Evolutionary conservation across 495 filamentous ascomycete genomes (phyloP).

Genomic region (Aspergillus egyptiacus): DNA sequence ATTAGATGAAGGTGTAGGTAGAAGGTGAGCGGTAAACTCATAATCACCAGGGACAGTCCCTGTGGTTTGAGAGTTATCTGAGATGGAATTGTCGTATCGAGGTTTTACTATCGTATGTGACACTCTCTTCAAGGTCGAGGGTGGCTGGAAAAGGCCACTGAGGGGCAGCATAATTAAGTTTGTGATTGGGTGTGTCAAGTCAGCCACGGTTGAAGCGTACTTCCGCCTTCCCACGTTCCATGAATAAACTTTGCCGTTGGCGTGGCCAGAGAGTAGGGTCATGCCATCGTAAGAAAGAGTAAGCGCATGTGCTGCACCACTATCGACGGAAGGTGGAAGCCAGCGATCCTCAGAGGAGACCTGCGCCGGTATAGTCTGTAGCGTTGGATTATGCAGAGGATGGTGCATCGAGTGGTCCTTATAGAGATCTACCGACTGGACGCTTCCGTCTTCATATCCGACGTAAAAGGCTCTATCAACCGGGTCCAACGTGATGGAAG

Average conservation of each 20-base stretch:
- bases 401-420: slow-evolving; percentile 45
- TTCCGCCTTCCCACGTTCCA: slow-evolving; percentile 72
- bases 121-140: slow-evolving; percentile 40
- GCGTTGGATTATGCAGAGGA: slow-evolving; percentile 48
- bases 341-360: slow-evolving; percentile 52
- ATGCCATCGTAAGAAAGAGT: slow-evolving; percentile 77
- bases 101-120: slow-evolving; percentile 67
- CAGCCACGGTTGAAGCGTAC: slow-evolving; percentile 55
- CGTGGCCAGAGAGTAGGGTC: slow-evolving; percentile 71
- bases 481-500: slow-evolving; percentile 72
- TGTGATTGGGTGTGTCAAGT: slow-evolving; percentile 70
- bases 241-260: slow-evolving; percentile 65
- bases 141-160: slow-evolving; percentile 45
- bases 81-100: slow-evolving; percentile 41
- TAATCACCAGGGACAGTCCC: slow-evolving; percentile 61
- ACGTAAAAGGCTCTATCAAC: slow-evolving; percentile 76
- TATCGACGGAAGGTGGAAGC: slow-evolving; percentile 52
- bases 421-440: slow-evolving; percentile 78
- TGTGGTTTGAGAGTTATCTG: slow-evolving; percentile 36
- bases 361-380: slow-evolving; percentile 54
- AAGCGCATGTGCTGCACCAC: slow-evolving; percentile 57
- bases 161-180: slow-evolving; percentile 67
- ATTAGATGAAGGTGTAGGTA: slow-evolving; percentile 11
- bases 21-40: slow-evolving; percentile 60
- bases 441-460: slow-evolving; percentile 74